Base-by-base conservation (phyloP, 768 basidiomycete species). In the Pisolithus marmoratus region DNA sequence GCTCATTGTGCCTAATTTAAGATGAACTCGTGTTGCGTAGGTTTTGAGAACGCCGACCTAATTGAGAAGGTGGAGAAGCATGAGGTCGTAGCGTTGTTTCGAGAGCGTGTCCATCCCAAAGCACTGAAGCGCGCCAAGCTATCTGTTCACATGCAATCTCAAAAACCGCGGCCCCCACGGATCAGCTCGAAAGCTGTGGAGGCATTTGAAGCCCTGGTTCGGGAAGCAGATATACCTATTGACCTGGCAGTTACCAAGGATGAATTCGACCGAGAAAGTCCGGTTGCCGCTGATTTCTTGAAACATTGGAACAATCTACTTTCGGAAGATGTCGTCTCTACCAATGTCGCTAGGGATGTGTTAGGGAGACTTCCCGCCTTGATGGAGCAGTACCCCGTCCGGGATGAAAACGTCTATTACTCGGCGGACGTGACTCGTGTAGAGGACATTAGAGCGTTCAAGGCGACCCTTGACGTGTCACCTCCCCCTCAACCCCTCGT, bases 101-200 rank as follows among this genome's bases (percentile, higher is more conserved):
- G 78, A 38, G 70, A 74, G 15, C 78, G 78, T 49, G 81, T 91
- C 47, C 84, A 91, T 62, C 86, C 85, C 5, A 78, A 74, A 0
- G 89, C 90, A 0, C 55, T 72, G 26, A 77, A 73, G 2, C 84
- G 94, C 37, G 75, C 87, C 14, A 98, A 98, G 69, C 71, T 93
- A 48, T 92, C 94, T 1, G 74, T 90, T 44, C 95, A 94, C 56
- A 74, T 90, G 70, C 73, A 75, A 42, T 91, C 90, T 11, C 84
- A 83, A 61, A 86, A 80, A 65, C 77, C 79, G 17, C 77, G 68
- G 8, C 72, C 73, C 3, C 77, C 75, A 61, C 82, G 76, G 55
- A 77, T 93, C 63, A 89, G 87, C 61, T 62, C 72, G 2, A 75
- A 79, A 4, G 83, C 89, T 5, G 74, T 80, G 36, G 70, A 79